Conservation (phyloP, 306 rosid genomes). For the Trifolium pratense region DNA sequence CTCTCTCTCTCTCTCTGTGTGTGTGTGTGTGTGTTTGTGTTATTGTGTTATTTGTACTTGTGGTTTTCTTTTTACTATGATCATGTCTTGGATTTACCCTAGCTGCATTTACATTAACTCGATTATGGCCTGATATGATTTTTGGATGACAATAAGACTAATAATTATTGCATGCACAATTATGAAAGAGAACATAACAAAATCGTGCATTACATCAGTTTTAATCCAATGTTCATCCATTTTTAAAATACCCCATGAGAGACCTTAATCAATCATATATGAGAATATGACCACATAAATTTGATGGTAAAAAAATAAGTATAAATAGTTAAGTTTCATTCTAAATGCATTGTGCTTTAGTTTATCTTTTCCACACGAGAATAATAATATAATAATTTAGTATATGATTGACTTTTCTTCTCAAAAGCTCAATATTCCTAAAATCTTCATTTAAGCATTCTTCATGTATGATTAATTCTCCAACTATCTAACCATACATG, state of each 20-base stretch:
- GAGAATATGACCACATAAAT: background rate
- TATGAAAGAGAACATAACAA: background rate
- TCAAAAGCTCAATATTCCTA: too few species aligned
- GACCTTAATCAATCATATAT: background rate
- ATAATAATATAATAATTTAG: too few species aligned
- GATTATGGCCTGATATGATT: too few species aligned
- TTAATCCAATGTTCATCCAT: background rate
- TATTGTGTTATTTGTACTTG: slow-evolving; percentile 18
- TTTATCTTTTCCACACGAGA: slow-evolving; percentile 41
- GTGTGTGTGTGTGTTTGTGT: too few species aligned
- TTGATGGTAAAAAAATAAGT: background rate
- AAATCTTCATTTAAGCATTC: too few species aligned
- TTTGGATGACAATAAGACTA: too few species aligned
- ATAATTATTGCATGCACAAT: too few species aligned
- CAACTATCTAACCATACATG: slow-evolving; percentile 40
- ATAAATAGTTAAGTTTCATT: too few species aligned
- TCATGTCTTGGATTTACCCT: background rate
- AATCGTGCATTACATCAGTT: background rate
- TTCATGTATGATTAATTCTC: too few species aligned
- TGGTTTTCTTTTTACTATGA: slow-evolving; percentile 5
- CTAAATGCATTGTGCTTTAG: too few species aligned
- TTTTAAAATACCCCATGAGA: too few species aligned
- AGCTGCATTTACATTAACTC: slow-evolving; percentile 4
- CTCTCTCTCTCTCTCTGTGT: slow-evolving; percentile 21
- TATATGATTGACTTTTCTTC: too few species aligned